phyloP scores from a whole-genome alignment of 805 yeast genomes.

The Zygoascus biomembranicola region DNA sequence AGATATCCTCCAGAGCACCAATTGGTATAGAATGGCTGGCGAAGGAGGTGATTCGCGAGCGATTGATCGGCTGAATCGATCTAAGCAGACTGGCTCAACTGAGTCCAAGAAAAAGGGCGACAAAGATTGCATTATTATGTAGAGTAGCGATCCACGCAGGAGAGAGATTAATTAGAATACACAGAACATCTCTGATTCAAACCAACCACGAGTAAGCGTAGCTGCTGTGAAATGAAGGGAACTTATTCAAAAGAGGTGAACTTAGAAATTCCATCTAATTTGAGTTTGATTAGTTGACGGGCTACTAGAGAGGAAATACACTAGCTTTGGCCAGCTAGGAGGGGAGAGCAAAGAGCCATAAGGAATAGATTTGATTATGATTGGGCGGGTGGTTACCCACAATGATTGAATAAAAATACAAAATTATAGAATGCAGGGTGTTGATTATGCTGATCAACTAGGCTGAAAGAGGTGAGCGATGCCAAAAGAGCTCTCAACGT shows the following conservation, averaged over 20 bases:
- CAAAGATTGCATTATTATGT: constrained; percentile 7
- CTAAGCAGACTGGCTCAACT: not conserved
- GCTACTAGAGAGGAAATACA: no score
- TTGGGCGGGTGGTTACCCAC: no score
- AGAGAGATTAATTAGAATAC: not conserved
- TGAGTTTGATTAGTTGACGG: no score
- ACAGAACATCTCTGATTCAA: not conserved
- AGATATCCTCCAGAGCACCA: constrained; percentile 48
- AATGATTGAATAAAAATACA: no score
- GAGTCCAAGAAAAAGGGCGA: constrained; percentile 2
- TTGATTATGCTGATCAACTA: not conserved
- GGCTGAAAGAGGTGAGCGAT: constrained; percentile 8
- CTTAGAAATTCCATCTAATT: no score
- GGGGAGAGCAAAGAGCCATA: no score
- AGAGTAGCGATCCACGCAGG: not conserved
- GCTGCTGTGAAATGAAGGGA: no score
- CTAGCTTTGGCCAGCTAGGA: no score
- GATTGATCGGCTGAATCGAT: constrained; percentile 23
- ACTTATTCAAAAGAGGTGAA: no score
- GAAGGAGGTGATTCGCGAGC: constrained; percentile 50
- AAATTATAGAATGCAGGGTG: not conserved
- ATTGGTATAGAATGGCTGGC: constrained; percentile 73
- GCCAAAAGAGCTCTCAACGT: constrained; percentile 18
- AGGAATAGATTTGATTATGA: no score
- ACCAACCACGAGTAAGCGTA: no score